phyloP scores from a whole-genome alignment of 2,329 filamentous ascomycete genomes.

The Cadophora sp. region DNA sequence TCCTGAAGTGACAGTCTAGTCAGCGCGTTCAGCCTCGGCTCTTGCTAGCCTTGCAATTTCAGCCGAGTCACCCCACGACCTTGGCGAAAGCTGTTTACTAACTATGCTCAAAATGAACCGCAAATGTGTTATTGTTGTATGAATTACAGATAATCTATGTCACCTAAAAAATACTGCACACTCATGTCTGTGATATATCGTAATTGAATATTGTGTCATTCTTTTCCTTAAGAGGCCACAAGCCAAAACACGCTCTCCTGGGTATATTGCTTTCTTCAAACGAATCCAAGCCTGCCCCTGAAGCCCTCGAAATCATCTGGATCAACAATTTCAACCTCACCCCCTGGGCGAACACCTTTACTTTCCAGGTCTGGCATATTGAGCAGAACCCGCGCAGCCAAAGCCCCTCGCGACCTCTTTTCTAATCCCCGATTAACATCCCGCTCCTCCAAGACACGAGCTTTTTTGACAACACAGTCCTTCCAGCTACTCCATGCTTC shows the following conservation, averaged over 20 bases:
- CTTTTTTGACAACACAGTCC: constrained; percentile 61
- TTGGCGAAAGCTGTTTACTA: not conserved
- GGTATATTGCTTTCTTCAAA: constrained; percentile 41
- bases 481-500: constrained; percentile 67
- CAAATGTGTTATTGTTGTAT: not conserved
- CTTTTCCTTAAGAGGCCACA: constrained; percentile 13
- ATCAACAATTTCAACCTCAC: constrained; percentile 43
- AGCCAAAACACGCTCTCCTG: constrained; percentile 25
- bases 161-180: not conserved
- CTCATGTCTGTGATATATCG: not conserved
- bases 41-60: not conserved
- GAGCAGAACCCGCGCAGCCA: constrained; percentile 41
- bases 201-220: not conserved
- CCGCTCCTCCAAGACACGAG: constrained; percentile 48
- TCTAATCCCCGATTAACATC: constrained; percentile 37
- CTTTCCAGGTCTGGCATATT: constrained; percentile 39
- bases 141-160: not conserved
- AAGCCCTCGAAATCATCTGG: constrained; percentile 44
- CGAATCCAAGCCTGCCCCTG: constrained; percentile 42
- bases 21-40: not conserved
- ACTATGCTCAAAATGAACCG: not conserved
- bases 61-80: not conserved
- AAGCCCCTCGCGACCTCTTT: constrained; percentile 30
- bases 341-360: constrained; percentile 36
- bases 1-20: constrained; percentile 46